Evolutionary conservation across 2,329 filamentous ascomycete genomes (phyloP), one percentile per base, ranked within the genome.

Genomic region (Hirsutella thompsonii): DNA sequence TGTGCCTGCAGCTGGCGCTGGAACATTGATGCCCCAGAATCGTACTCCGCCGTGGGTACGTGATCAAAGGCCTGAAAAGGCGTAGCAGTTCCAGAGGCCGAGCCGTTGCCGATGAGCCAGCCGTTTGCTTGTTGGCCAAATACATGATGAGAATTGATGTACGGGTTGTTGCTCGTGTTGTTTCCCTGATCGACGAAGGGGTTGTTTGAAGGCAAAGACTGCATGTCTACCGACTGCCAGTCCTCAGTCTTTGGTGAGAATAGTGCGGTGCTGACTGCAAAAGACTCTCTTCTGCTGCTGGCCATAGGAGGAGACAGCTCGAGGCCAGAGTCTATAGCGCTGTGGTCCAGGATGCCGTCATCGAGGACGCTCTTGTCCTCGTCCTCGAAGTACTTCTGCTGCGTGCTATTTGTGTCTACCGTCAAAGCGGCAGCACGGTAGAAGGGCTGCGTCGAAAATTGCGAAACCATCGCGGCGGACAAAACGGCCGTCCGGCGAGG

Each of bases 21-120:
- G 56, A 78, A 78, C 51, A 78, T 58, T 45, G 69, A 63, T 32
- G 66, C 55, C 49, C 66, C 60, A 52, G 66, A 57, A 49, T 80
- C 74, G 52, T 72, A 80, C 19, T 76, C 73, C 36, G 67, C 56
- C 32, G 72, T 63, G 28, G 78, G 60, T 38, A 28, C 33, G 10
- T 78, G 73, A 52, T 60, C 56, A 53, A 85, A 83, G 40, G 77
- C 68, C 46, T 77, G 79, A 46, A 87, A 76, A 14, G 83, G 82
- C 6, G 85, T 90, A 59, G 78, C 81, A 46, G 84, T 74, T 39
- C 78, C 81, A 46, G 84, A 76, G 40, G 78, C 69, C 39, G 28
- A 33, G 29, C 29, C 39, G 37, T 71, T 72, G 50, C 77, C 72
- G 57, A 80, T 70, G 38, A 77, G 67, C 83, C 83, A 89, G 46